A percentile compares a stretch with the other conserved stretches of the same genome.
Conservation (phyloP, 2,329 filamentous ascomycete genomes). For the Cryphonectria naterciae region DNA sequence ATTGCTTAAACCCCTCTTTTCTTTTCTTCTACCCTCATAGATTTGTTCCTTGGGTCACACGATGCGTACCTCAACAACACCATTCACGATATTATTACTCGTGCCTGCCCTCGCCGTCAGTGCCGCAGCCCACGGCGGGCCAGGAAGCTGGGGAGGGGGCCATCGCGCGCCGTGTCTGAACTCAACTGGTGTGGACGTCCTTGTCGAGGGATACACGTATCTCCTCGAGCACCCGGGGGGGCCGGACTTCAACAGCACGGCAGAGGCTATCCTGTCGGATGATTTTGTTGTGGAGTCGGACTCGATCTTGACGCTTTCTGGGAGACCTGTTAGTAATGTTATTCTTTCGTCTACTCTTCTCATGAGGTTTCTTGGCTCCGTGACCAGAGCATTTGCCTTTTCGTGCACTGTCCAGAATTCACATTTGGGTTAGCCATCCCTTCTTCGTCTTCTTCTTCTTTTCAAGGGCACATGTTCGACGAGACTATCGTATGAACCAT, state of each 20-base stretch:
- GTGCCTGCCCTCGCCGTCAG: not conserved
- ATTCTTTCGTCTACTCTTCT: not conserved
- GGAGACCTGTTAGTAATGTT: slow-evolving; percentile 15
- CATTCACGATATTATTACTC: not conserved
- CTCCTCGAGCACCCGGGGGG: slow-evolving; percentile 25
- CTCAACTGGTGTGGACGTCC: not conserved
- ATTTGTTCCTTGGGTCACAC: not conserved
- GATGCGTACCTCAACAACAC: not conserved
- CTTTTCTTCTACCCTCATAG: not conserved
- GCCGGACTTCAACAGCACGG: slow-evolving; percentile 25
- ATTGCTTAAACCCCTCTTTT: not conserved
- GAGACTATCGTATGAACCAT: not conserved
- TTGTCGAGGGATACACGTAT: slow-evolving; percentile 27
- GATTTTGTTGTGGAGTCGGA: slow-evolving; percentile 21
- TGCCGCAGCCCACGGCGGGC: not conserved
- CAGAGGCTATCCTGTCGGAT: slow-evolving; percentile 23
- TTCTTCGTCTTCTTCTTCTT: not conserved
- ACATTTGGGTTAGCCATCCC: no score
- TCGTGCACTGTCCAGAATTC: no score
- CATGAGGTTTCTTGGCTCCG: not conserved
- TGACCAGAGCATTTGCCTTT: no score
- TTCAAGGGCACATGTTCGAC: not conserved
- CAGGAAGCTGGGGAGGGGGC: not conserved
- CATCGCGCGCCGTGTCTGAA: not conserved
- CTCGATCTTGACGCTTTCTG: slow-evolving; percentile 26